Conservation (phyloP, 371 early-diverging fungal species). For the Haplosporangium sp. region DNA sequence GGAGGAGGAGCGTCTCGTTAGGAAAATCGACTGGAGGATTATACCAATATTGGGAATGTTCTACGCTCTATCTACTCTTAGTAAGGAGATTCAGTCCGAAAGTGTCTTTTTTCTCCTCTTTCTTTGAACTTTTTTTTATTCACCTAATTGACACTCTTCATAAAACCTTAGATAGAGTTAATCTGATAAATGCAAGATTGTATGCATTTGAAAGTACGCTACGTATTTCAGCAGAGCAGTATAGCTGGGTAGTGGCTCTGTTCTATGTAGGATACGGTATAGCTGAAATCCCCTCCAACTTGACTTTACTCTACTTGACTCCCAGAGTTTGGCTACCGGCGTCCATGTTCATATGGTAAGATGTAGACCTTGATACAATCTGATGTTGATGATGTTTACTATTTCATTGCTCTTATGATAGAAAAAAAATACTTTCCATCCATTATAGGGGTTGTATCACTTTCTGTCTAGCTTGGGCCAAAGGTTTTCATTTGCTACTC, state of each 20-base stretch:
- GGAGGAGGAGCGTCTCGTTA: slow-evolving; percentile 49
- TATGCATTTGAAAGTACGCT: slow-evolving; percentile 38
- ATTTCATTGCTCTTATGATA: background rate
- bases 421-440: background rate
- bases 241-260: slow-evolving; percentile 35
- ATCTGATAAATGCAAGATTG: slow-evolving; percentile 37
- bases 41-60: slow-evolving; percentile 49
- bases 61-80: slow-evolving; percentile 42
- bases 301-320: slow-evolving; percentile 30
- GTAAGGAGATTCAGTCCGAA: slow-evolving; percentile 13
- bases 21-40: slow-evolving; percentile 52
- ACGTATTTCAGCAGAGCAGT: slow-evolving; percentile 23
- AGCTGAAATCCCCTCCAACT: slow-evolving; percentile 50
- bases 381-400: background rate
- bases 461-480: slow-evolving; percentile 29
- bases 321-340: slow-evolving; percentile 45
- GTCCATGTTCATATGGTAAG: slow-evolving; percentile 45
- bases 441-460: slow-evolving; percentile 31
- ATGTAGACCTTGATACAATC: background rate
- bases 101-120: background rate
- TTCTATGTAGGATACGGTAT: slow-evolving; percentile 41
- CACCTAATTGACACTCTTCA: background rate
- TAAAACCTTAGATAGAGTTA: slow-evolving; percentile 24
- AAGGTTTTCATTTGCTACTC: slow-evolving; percentile 10
- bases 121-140: background rate